Evolutionary conservation across 306 rosid species (phyloP), one percentile per base, ranked within the genome.

Genomic region (Fagus crenata): DNA sequence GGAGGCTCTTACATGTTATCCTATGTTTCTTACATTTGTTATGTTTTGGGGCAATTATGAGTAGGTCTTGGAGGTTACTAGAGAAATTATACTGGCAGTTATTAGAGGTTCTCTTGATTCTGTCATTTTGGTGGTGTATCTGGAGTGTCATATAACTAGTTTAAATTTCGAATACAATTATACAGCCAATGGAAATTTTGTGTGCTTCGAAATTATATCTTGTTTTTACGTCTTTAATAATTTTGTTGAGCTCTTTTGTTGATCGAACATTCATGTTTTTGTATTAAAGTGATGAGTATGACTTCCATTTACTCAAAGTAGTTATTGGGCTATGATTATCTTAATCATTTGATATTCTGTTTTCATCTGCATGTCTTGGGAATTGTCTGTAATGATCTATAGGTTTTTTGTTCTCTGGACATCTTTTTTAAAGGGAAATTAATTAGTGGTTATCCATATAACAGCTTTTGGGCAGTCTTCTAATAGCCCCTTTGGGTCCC

Each of bases 391-490:
- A 37, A 17, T 28, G 42, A 33, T 65, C 22, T 58, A 14, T 28
- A 51, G 53, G 75, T 72, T 77, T 68, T 69, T 75, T 73, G 84
- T 35, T 69, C 65, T 76, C 3, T 32, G 51, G 64, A 13, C 56
- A 75, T 5, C 18, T 33, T 67, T 37, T 6, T 22, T 35, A 28
- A 67, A 56, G 7, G 31, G 4, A 39, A 36, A 51, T 70, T 77
- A 33, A 75, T 71, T 4, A 13, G 42, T 83, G 65, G 51, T 43
- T 53, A 32, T 77, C 71, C 8, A 75, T 83, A 74, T 17, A 7
- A 56, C 98, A 96, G 99, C 98, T 85, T 92, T 92, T 76, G 97
- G 98, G 84, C 93, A 91, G 87, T 82, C 96, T 3, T 91, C 97
- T 4, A 68, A 84, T 46, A 96, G 91, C 86, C 98, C 97, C 0